Conservation (phyloP, 192 early-diverging fungal genomes). For the Thoreauomyces humboldtii region DNA sequence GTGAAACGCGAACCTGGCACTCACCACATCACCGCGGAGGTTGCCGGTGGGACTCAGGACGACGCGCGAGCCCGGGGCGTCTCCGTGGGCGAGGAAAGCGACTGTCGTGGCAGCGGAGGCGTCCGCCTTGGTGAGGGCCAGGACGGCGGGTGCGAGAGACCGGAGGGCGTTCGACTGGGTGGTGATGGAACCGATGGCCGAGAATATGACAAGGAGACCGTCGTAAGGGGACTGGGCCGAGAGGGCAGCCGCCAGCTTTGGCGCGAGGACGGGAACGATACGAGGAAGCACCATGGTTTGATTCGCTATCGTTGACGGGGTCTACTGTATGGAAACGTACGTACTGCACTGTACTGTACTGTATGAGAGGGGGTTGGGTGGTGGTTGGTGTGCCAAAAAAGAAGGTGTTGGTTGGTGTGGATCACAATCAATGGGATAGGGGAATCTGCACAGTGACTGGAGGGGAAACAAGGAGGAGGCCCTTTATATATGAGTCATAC, state of each 20-base stretch:
- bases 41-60: slow-evolving; percentile 76
- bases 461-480: too few species aligned
- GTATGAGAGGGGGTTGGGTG: too few species aligned
- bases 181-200: background rate
- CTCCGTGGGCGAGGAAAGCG: background rate
- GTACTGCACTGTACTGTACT: too few species aligned
- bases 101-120: background rate
- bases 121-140: background rate
- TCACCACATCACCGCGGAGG: slow-evolving; percentile 59
- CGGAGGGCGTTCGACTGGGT: background rate
- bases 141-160: background rate
- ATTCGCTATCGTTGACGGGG: too few species aligned
- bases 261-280: slow-evolving; percentile 11
- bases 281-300: slow-evolving; percentile 16
- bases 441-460: too few species aligned
- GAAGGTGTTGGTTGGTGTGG: too few species aligned
- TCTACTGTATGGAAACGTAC: too few species aligned
- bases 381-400: too few species aligned
- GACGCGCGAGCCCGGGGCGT: slow-evolving; percentile 62
- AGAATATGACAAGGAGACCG: slow-evolving; percentile 23
- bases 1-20: too few species aligned
- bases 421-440: too few species aligned
- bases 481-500: too few species aligned
- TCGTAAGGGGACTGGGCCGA: slow-evolving; percentile 11
- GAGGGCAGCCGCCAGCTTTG: slow-evolving; percentile 9